These are phyloP conservation scores for Xylariaceae sp. DNA, from an alignment of 2,329 filamentous ascomycete genomes.

Conservation along the genomic window DNA sequence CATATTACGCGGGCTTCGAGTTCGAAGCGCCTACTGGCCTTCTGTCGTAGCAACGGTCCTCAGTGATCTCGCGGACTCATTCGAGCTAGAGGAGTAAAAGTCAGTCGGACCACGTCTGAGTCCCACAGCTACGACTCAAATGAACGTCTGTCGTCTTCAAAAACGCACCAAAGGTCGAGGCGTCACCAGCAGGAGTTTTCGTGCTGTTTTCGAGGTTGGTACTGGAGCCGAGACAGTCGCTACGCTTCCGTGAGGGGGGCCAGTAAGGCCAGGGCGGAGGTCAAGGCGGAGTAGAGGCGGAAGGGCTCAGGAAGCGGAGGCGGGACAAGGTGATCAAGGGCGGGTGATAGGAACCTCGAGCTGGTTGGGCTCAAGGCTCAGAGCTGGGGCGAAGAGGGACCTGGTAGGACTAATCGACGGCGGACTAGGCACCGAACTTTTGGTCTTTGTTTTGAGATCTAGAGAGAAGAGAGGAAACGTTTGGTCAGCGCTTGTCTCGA, in stretches of 20 bases:
- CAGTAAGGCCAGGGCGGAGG: constrained; percentile 14
- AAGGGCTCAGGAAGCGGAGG: constrained; percentile 30
- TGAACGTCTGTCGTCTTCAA: not conserved
- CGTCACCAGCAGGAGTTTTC: constrained; percentile 17
- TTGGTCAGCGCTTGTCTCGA: constrained; percentile 29
- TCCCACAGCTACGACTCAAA: not conserved
- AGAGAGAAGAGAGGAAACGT: constrained; percentile 25
- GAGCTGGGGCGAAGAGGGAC: constrained; percentile 34
- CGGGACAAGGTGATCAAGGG: constrained; percentile 24
- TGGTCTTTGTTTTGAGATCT: constrained; percentile 40
- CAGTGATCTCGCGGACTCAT: constrained; percentile 46
- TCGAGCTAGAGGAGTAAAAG: constrained; percentile 29
- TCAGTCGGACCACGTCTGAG: constrained; percentile 4
- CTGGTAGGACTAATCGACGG: constrained; percentile 39
- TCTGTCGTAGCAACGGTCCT: constrained; percentile 39
- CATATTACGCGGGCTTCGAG: constrained; percentile 40
- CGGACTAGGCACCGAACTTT: constrained; percentile 45
- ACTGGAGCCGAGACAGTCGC: constrained; percentile 5
- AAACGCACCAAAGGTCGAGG: constrained; percentile 14
- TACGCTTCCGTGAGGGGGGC: constrained; percentile 2
- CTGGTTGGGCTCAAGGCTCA: constrained; percentile 36
- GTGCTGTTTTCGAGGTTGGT: constrained; percentile 6
- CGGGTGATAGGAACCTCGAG: constrained; percentile 33
- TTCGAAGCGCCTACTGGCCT: constrained; percentile 38
- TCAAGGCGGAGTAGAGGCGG: constrained; percentile 22